Conservation (phyloP, 2,329 filamentous ascomycete species). For the Apiospora rasikravindrae region DNA sequence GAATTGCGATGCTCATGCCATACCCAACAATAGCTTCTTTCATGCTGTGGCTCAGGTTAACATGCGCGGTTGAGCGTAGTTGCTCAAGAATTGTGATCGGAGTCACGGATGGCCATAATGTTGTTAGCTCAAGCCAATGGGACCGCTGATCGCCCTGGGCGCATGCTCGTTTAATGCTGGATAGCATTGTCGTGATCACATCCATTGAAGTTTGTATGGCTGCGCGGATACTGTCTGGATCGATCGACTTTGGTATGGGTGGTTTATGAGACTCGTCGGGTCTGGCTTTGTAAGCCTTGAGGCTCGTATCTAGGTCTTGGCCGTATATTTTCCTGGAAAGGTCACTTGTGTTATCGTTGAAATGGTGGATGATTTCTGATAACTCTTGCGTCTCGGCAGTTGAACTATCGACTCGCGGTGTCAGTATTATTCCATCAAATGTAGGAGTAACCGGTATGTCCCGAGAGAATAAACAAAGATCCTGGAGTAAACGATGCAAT, state of each 20-base stretch:
- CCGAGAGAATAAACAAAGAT: too few relatives aligned
- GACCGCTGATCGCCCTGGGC: background rate
- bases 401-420: background rate
- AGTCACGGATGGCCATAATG: constrained; percentile 47
- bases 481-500: too few relatives aligned
- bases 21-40: constrained; percentile 33
- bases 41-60: constrained; percentile 30
- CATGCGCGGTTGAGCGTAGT: constrained; percentile 49
- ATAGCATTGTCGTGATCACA: background rate
- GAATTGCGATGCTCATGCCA: constrained; percentile 47
- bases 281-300: background rate
- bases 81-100: constrained; percentile 50
- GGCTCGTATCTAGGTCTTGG: background rate
- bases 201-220: background rate
- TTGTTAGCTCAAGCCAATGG: constrained; percentile 45
- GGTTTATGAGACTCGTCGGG: background rate
- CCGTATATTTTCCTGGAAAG: background rate
- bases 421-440: too few relatives aligned
- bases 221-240: background rate
- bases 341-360: background rate
- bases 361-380: background rate
- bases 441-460: too few relatives aligned
- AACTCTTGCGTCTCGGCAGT: background rate
- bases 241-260: background rate
- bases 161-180: background rate